phyloP scores from a whole-genome alignment of 768 basidiomycete species.

The Scleroderma bovista region DNA sequence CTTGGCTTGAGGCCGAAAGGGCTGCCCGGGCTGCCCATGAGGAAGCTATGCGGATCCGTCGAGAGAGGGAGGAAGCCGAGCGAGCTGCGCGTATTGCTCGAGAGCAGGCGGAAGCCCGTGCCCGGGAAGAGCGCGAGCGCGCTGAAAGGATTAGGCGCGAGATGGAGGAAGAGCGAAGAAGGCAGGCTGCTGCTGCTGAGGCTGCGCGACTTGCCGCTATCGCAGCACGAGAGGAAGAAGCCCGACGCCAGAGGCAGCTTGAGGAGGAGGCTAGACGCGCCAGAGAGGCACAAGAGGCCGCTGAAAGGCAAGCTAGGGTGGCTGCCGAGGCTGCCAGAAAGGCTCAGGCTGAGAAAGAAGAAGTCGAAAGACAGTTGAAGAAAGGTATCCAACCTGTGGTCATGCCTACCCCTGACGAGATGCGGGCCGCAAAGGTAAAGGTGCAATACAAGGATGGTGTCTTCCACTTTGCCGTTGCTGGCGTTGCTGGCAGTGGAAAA shows the following conservation, averaged over 20 bases:
- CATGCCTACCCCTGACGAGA: conserved; percentile 11
- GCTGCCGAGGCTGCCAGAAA: conserved; percentile 7
- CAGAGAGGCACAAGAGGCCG: not conserved
- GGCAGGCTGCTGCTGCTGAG: conserved; percentile 16
- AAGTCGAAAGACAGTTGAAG: conserved; percentile 5
- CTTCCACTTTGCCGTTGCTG: conserved; percentile 12
- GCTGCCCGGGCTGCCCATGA: conserved; percentile 18
- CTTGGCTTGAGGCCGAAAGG: conserved; percentile 14
- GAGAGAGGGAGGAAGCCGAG: conserved; percentile 16
- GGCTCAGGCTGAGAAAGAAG: conserved; percentile 15
- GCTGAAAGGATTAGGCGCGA: conserved; percentile 12
- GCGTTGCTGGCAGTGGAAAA: conserved; percentile 7
- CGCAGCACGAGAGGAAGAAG: conserved; percentile 21
- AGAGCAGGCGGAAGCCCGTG: conserved; percentile 21
- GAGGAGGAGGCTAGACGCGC: conserved; percentile 16
- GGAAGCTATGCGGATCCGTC: conserved; percentile 20
- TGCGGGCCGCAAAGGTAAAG: not conserved
- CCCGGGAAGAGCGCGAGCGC: conserved; percentile 18
- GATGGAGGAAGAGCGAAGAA: conserved; percentile 16
- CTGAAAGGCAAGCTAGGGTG: not conserved
- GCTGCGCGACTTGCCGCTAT: conserved; percentile 18
- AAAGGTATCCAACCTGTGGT: conserved; percentile 12
- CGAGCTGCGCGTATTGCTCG: conserved; percentile 18
- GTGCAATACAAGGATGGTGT: conserved; percentile 5
- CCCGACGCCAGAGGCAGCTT: conserved; percentile 13